Conservation (phyloP, 257 asterid genomes). For the Ballota nigra region DNA sequence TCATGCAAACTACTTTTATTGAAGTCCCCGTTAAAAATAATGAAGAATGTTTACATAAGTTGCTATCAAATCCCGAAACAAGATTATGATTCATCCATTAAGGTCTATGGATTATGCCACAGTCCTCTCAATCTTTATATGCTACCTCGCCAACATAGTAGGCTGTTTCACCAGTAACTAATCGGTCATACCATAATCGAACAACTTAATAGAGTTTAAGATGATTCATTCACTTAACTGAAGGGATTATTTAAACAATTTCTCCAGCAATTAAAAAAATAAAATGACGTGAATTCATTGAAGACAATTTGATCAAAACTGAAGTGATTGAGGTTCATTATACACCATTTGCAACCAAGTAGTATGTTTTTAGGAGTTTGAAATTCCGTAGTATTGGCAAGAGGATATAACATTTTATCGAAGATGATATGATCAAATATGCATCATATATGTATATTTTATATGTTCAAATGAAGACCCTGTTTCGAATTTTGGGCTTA, state of each 20-base stretch:
- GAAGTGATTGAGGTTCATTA: not conserved
- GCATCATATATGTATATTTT: not conserved
- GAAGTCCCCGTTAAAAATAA: not conserved
- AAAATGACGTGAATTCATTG: not conserved
- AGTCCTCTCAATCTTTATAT: not conserved
- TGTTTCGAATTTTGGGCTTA: not conserved
- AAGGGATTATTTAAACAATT: no score
- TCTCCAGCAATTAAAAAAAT: not conserved
- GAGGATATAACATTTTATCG: not conserved
- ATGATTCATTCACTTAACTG: no score
- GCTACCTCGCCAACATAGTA: not conserved
- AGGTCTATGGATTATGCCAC: not conserved
- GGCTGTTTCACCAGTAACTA: not conserved
- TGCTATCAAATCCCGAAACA: not conserved
- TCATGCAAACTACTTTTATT: no score
- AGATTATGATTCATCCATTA: not conserved
- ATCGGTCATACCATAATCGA: not conserved
- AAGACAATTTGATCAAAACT: not conserved
- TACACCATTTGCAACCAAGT: not conserved
- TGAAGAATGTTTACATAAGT: not conserved
- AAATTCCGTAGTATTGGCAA: not conserved
- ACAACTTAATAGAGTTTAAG: not conserved
- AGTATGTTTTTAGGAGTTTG: not conserved
- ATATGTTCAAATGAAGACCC: not conserved
- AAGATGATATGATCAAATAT: not conserved